Base-by-base conservation (phyloP, 106 monocot species). In the Agapanthus africanus region DNA sequence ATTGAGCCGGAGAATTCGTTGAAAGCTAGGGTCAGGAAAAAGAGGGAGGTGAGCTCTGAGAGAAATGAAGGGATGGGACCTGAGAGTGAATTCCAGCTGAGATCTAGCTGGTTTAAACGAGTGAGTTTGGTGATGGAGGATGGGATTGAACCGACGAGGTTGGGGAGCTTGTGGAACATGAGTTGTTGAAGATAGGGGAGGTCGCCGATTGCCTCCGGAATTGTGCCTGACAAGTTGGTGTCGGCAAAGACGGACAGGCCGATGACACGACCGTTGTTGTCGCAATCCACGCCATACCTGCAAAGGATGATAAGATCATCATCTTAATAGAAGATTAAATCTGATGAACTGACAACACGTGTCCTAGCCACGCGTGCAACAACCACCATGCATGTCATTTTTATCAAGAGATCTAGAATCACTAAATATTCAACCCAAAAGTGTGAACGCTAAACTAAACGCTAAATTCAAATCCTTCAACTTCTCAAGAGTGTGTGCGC, bases 161-260 rank as follows among this genome's bases (percentile, higher is more conserved):
- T 31, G 19, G 66, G 37, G 57, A 67, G 67, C 11, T 68, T 3
- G 67, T 9, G 36, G 49, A 74, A 15, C 37, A 6, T 13, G 15
- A 74, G 33, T 42, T 4, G 18, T 7, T 0, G 19, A 34, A 74
- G 50, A 51, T 8, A 54, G 68, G 83, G 50, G 68, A 83, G 76
- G 40, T 68, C 50, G 27, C 71, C 74, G 65, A 85, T 52, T 66
- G 76, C 73, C 8, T 76, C 10, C 2, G 88, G 85, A 38, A 88
- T 74, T 47, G 67, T 22, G 15, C 81, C 82, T 33, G 81, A 67
- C 71, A 81, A 36, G 70, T 73, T 77, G 50, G 32, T 25, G 52
- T 69, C 76, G 4, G 51, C 16, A 33, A 71, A 59, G 70, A 89
- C 67, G 36, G 34, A 26, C 21, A 89, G 81, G 32, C 37, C 51